phyloP scores from a whole-genome alignment of 192 early-diverging fungal genomes.

The Coemansia sp. region DNA sequence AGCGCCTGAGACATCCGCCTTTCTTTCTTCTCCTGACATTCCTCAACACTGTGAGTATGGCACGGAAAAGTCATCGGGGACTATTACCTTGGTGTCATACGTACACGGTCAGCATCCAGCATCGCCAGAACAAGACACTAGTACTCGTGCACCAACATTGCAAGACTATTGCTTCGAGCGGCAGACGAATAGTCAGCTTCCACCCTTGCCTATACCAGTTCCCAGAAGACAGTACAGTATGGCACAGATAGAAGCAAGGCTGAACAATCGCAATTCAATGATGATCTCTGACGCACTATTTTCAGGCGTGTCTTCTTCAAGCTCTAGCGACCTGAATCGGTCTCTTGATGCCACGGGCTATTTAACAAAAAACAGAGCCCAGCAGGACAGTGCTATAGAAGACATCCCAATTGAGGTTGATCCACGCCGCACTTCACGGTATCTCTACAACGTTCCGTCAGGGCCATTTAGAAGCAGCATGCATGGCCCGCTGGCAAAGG shows the following conservation, averaged over 20 bases:
- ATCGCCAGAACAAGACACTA: neutral
- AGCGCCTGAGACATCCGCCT: conserved; percentile 32
- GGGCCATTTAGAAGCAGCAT: conserved; percentile 16
- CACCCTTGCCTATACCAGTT: conserved; percentile 8
- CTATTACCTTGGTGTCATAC: conserved; percentile 25
- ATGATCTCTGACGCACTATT: conserved; percentile 29
- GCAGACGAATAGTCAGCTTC: neutral
- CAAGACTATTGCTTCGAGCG: neutral
- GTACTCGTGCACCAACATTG: neutral
- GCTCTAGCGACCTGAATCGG: neutral
- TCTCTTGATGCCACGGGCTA: neutral
- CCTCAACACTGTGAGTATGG: conserved; percentile 20
- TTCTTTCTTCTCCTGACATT: conserved; percentile 28
- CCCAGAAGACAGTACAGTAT: conserved; percentile 37
- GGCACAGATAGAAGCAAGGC: conserved; percentile 32
- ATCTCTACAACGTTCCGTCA: conserved; percentile 43
- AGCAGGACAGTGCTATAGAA: neutral
- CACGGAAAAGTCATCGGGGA: conserved; percentile 10
- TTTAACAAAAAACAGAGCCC: neutral
- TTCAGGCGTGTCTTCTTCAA: conserved; percentile 8
- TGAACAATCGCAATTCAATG: conserved; percentile 47
- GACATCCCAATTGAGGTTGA: conserved; percentile 16
- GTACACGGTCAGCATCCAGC: neutral
- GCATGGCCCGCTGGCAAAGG: conserved; percentile 29
- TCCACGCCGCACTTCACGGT: conserved; percentile 35